Base-by-base conservation (phyloP, 495 filamentous ascomycete genomes). In the Aspergillus leporis region DNA sequence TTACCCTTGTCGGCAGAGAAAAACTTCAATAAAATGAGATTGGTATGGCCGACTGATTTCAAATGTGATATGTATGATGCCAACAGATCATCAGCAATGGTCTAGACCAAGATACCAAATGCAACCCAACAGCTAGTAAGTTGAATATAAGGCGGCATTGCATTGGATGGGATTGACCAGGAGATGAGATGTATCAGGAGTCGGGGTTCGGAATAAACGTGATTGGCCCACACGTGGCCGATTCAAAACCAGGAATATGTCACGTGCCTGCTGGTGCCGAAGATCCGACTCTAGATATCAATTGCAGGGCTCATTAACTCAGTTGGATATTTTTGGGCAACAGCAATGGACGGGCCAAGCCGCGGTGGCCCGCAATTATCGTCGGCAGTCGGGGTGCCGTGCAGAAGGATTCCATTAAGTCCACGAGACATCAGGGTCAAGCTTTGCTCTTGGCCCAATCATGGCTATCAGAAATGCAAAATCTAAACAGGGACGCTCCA, bases 381-480 rank as follows among this genome's bases (percentile, higher is more conserved):
- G 48, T 36, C 49, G n/a, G 49, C 3, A 13, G 10, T 41, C 14
- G 14, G 1, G 5, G 14, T 41, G 38, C 13, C 38, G 14, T n/a
- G 1, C 5, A 41, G 13, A 16, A n/a, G 38, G 3, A 41, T 41
- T 12, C 14, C 38, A n/a, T 18, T 16, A 41, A 2, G 12, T 16
- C 16, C 38, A 14, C 10, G 10, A 9, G 32, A 14, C 32, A 46
- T 36, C 40, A 21, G 38, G 8, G 58, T 60, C 58, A 60, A 60
- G 51, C 58, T 60, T 55, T 58, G 31, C n/a, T 16, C 18, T 38
- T 28, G 19, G 56, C 56, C 56, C 43, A 21, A 47, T 47, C 47
- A 60, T 49, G 25, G 43, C 51, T 32, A 4, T 31, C 8, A 56
- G 16, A 18, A 56, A 7, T 36, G 28, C 38, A 14, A 23, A 19